Conservation (phyloP, 306 rosid genomes). For the Cucumis sativus region DNA sequence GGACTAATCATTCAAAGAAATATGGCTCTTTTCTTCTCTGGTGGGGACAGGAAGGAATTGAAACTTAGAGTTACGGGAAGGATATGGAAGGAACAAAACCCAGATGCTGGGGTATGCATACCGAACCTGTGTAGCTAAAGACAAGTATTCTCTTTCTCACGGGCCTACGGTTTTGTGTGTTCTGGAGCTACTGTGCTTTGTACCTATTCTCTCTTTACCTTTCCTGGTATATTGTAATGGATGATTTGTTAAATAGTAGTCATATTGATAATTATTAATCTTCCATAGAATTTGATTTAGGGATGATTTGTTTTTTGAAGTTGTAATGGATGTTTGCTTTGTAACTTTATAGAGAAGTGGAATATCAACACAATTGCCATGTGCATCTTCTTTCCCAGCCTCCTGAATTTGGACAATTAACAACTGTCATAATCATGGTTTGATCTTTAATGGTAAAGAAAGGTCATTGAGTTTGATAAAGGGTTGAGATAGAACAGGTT, state of each 20-base stretch:
- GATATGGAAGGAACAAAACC: conserved; percentile 94
- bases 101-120: conserved; percentile 81
- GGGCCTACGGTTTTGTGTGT: conserved; percentile 19
- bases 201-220: conserved; percentile 15
- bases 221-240: conserved; percentile 28
- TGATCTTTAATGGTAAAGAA: no score
- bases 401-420: conserved; percentile 20
- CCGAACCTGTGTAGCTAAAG: conserved; percentile 85
- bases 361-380: conserved; percentile 17
- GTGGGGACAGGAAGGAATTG: conserved; percentile 95
- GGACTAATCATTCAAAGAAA: conserved; percentile 91
- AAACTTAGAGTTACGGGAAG: conserved; percentile 94
- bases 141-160: conserved; percentile 11
- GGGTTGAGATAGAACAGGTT: no score
- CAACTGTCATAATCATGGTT: no score
- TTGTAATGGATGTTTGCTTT: neutral
- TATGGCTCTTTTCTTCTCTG: conserved; percentile 93
- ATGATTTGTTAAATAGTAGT: neutral
- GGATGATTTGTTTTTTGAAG: neutral
- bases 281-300: neutral
- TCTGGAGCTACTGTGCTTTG: conserved; percentile 18
- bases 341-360: neutral
- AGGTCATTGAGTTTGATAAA: no score
- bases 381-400: conserved; percentile 5
- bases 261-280: neutral